Evolutionary conservation across 768 basidiomycete genomes (phyloP).

Genomic region (Collybia sp.): DNA sequence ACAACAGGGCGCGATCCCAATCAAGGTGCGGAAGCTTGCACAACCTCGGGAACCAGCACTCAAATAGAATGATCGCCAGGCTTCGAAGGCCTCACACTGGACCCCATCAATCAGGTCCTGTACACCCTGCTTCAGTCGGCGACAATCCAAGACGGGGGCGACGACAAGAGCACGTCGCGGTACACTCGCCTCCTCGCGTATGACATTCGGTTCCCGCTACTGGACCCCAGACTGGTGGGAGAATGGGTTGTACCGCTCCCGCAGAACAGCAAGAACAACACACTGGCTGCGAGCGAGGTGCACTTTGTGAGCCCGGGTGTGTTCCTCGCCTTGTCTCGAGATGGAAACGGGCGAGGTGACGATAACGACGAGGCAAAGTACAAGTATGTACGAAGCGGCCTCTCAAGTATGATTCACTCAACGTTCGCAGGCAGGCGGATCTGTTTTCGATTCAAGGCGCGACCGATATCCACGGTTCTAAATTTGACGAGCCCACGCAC

Average conservation of each 20-base stretch:
- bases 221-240: conserved; percentile 36
- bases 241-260: conserved; percentile 62
- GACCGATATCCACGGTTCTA: conserved; percentile 55
- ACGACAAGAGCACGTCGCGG: conserved; percentile 37
- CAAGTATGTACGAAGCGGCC: conserved; percentile 32
- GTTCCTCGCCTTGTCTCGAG: conserved; percentile 56
- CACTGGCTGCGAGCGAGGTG: conserved; percentile 50
- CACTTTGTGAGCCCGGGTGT: conserved; percentile 45
- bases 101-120: conserved; percentile 39
- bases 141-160: conserved; percentile 59
- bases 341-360: conserved; percentile 57
- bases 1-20: conserved; percentile 50
- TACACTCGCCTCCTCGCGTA: conserved; percentile 56
- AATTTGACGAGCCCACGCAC: conserved; percentile 48
- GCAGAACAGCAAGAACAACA: conserved; percentile 44
- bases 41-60: background rate
- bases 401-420: background rate
- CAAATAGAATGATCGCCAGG: conserved; percentile 23
- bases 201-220: conserved; percentile 33
- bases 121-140: conserved; percentile 64
- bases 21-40: conserved; percentile 35
- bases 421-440: conserved; percentile 44
- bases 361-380: conserved; percentile 42
- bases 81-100: conserved; percentile 56
- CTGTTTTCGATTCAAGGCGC: conserved; percentile 52